Evolutionary conservation across 441 rosid genomes (phyloP).

Genomic region (Jatropha podagrica): DNA sequence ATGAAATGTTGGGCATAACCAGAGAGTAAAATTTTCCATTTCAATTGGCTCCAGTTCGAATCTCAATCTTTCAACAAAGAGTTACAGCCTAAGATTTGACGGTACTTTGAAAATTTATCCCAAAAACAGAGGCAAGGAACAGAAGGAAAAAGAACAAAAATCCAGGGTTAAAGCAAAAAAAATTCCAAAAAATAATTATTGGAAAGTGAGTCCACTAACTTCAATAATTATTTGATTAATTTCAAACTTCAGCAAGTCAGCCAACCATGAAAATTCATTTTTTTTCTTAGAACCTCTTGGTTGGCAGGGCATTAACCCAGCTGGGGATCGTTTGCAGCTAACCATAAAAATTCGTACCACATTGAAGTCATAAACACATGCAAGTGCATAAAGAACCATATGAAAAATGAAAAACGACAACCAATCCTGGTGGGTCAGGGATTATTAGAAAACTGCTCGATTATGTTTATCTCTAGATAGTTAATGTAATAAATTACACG

Average conservation of each 20-base stretch:
- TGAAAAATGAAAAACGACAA: neutral
- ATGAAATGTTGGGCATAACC: too few species aligned
- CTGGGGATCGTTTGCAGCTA: too few species aligned
- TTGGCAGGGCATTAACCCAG: too few species aligned
- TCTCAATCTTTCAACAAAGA: too few species aligned
- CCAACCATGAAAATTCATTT: too few species aligned
- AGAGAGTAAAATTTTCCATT: too few species aligned
- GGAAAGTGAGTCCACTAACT: neutral
- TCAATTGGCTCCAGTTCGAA: neutral
- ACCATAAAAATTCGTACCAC: neutral
- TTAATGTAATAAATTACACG: neutral
- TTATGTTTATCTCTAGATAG: neutral
- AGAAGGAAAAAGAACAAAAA: neutral
- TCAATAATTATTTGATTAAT: neutral
- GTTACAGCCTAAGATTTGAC: too few species aligned
- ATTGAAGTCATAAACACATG: neutral
- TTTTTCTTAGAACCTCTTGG: too few species aligned
- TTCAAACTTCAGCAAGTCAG: too few species aligned
- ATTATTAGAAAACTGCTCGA: too few species aligned
- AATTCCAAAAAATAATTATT: neutral
- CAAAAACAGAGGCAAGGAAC: slow-evolving; percentile 10
- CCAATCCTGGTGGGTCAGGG: neutral
- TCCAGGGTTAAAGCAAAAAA: neutral
- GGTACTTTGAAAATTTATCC: slow-evolving; percentile 25
- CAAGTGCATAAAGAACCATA: too few species aligned